Base-by-base conservation (phyloP, 192 early-diverging fungal genomes). In the Backusella sp. region DNA sequence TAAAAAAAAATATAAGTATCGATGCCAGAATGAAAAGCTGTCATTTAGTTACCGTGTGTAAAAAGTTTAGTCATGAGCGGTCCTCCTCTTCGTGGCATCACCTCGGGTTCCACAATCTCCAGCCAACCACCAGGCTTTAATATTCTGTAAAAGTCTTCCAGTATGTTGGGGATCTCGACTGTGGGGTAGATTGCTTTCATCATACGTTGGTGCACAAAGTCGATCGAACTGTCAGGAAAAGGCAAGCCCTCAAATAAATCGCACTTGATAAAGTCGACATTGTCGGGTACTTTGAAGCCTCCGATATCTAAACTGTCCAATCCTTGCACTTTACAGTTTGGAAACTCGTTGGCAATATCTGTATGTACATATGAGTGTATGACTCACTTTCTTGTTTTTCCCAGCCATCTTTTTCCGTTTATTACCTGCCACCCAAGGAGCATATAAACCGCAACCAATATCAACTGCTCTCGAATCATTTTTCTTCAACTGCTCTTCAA, bases 281-380 rank as follows among this genome's bases (percentile, higher is more conserved):
- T 76, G 11, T 12, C 5, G 23, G 75, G 75, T 5, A 53, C 26
- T 56, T 69, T 34, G 15, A 28, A 30, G 17, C 21, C 23, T 1
- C 21, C 41, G 8, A 39, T 46, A 46, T 71, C 42, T 34, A 28
- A 2, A n/a, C 3, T 76, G 46, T 79, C 77, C 2, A 79, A 23
- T 11, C 77, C 77, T 34, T 30, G 17, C 8, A 79, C 73, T 26
- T 11, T 68, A 36, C 66, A 66, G 7, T 70, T 68, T 21, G 77
- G 72, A 36, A 65, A 79, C 11, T 79, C 77, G 1, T 66, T 34
- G 6, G 77, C 77, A 44, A 79, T 74, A 26, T 79, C 77, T 79
- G 59, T 37, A 39, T 21, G 9, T 26, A 30, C 0, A 26, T n/a
- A n/a, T n/a, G n/a, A n/a, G n/a, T n/a, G n/a, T 11, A 39, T 12